These are phyloP conservation scores for Globisporangium nodosum DNA, from an alignment of 352 stramenopile species.

Conservation along the genomic window DNA sequence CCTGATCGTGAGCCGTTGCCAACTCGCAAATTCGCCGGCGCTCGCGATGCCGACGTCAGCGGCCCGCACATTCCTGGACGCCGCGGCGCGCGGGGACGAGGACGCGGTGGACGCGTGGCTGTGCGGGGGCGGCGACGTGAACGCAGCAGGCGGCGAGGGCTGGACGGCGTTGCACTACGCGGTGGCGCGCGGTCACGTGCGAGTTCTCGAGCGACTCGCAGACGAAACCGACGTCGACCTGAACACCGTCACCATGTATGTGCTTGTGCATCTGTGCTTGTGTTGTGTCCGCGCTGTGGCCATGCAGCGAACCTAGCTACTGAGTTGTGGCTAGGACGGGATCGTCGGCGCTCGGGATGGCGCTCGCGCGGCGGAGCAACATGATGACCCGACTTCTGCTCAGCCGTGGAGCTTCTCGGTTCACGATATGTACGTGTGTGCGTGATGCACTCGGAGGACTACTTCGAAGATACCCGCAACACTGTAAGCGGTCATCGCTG, in stretches of 20 bases:
- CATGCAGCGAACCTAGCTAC: not conserved
- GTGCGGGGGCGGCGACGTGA: constrained; percentile 29
- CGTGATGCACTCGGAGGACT: not conserved
- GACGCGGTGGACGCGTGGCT: constrained; percentile 37
- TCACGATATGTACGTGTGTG: constrained; percentile 33
- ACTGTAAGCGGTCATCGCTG: not conserved
- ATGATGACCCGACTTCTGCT: constrained; percentile 36
- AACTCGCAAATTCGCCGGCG: not conserved
- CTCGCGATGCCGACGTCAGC: not conserved
- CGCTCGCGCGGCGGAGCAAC: constrained; percentile 41
- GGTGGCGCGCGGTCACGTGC: constrained; percentile 39
- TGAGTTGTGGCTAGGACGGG: constrained; percentile 25
- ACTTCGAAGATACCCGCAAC: too few relatives aligned
- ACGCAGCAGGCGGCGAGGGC: constrained; percentile 45
- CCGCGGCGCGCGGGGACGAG: constrained; percentile 36
- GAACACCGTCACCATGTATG: constrained; percentile 46
- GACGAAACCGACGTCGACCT: constrained; percentile 29
- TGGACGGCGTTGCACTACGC: constrained; percentile 74
- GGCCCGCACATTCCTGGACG: constrained; percentile 40
- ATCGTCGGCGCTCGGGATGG: constrained; percentile 52
- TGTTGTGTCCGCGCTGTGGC: not conserved
- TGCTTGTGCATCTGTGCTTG: not conserved
- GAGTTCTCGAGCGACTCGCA: constrained; percentile 37
- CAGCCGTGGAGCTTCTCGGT: constrained; percentile 42
- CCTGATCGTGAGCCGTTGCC: not conserved